phyloP scores from a whole-genome alignment of 1,284 basidiomycete genomes.

The Ustilago crameri region DNA sequence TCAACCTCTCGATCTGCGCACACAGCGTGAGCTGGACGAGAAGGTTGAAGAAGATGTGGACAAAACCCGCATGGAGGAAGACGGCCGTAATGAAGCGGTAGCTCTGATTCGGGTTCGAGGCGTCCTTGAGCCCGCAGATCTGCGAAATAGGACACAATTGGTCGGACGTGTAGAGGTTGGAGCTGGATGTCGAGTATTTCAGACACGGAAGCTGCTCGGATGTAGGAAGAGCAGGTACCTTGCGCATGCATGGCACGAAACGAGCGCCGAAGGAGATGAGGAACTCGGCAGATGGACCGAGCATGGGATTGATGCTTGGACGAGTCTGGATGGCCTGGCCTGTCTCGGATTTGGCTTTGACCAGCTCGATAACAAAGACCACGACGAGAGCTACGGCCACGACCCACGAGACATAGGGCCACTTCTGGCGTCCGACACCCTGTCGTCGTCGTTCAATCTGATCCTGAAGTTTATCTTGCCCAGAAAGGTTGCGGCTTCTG shows the following conservation, averaged over 20 bases:
- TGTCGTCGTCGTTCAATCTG: constrained; percentile 71
- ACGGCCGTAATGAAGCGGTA: constrained; percentile 75
- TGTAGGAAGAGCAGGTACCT: constrained; percentile 60
- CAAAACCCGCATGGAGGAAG: constrained; percentile 90
- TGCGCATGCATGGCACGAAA: constrained; percentile 89
- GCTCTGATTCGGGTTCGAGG: constrained; percentile 80
- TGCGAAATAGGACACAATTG: constrained; percentile 80
- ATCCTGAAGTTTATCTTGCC: constrained; percentile 52
- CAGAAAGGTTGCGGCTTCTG: constrained; percentile 9
- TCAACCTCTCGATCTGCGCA: constrained; percentile 75
- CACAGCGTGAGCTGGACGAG: constrained; percentile 83
- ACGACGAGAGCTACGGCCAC: constrained; percentile 74
- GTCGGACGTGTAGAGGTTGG: constrained; percentile 56
- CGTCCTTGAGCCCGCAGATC: constrained; percentile 81
- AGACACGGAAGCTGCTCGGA: constrained; percentile 74
- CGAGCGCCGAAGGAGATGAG: constrained; percentile 88
- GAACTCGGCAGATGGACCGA: constrained; percentile 85
- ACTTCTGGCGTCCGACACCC: constrained; percentile 82
- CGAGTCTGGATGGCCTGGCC: constrained; percentile 69
- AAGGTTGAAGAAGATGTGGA: constrained; percentile 86
- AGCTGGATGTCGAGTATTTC: constrained; percentile 71
- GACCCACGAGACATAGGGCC: constrained; percentile 76
- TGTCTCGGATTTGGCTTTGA: constrained; percentile 59
- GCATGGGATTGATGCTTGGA: constrained; percentile 88
- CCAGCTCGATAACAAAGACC: constrained; percentile 62